phyloP scores from a whole-genome alignment of 2,329 filamentous ascomycete species.

The Aureobasidium sp. region DNA sequence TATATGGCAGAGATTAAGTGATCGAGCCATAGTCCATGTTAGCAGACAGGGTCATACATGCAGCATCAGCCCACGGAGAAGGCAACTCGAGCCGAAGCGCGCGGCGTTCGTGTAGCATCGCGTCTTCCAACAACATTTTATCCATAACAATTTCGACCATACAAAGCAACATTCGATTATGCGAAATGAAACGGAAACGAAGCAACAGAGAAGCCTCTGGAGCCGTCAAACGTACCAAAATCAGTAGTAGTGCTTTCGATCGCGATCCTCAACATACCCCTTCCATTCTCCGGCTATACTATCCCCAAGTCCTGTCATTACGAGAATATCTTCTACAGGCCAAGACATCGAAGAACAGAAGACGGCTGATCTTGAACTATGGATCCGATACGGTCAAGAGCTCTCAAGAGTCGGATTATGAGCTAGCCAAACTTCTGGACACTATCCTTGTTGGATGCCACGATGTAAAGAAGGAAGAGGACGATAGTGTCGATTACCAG shows the following conservation, averaged over 20 bases:
- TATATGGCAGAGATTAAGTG: neutral
- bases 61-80: neutral
- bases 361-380: conserved; percentile 42
- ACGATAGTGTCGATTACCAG: conserved; percentile 24
- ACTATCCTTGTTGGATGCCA: conserved; percentile 57
- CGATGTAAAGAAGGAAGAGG: conserved; percentile 36
- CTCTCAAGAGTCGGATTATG: conserved; percentile 18
- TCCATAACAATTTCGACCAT: neutral
- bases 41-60: neutral
- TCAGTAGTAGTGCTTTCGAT: neutral
- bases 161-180: neutral
- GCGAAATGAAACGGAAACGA: conserved; percentile 5
- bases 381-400: conserved; percentile 43
- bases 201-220: neutral
- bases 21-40: no score
- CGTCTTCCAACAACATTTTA: neutral
- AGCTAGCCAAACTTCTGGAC: conserved; percentile 58
- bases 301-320: conserved; percentile 57
- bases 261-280: neutral
- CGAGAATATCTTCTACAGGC: conserved; percentile 66
- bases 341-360: conserved; percentile 57
- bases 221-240: neutral
- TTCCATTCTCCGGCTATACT: conserved; percentile 54
- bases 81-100: conserved; percentile 10
- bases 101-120: neutral